Conservation (phyloP, 768 basidiomycete genomes). For the Serendipita sp. region DNA sequence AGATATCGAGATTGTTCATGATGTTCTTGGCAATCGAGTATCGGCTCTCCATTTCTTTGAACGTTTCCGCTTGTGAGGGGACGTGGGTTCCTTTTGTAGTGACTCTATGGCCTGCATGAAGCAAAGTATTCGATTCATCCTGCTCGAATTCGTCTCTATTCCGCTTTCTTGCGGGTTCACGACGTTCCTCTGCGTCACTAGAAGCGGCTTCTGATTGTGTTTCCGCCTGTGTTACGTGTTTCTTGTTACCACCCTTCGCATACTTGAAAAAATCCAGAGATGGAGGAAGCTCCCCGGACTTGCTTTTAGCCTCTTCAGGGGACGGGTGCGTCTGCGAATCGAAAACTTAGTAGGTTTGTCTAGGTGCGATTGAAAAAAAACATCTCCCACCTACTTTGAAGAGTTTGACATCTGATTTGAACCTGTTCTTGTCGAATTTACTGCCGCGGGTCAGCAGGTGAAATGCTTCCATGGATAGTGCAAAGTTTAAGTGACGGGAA, state of each 20-base stretch:
- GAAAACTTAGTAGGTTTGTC: constrained; percentile 1
- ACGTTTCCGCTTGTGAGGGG: constrained; percentile 41
- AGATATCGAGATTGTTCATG: constrained; percentile 43
- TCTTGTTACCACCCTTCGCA: constrained; percentile 31
- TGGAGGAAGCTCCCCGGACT: constrained; percentile 32
- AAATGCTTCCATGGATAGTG: constrained; percentile 64
- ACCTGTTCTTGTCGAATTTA: constrained; percentile 63
- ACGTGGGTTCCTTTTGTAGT: constrained; percentile 57
- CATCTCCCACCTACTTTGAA: constrained; percentile 38
- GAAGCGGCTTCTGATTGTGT: constrained; percentile 13
- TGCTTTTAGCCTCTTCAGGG: constrained; percentile 4
- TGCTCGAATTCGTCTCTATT: constrained; percentile 12
- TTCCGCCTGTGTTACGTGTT: constrained; percentile 20
- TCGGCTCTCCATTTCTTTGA: constrained; percentile 41
- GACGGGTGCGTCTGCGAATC: not conserved
- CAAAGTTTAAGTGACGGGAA: not conserved
- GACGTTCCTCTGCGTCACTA: constrained; percentile 15
- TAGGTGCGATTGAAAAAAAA: constrained; percentile 11
- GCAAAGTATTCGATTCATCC: constrained; percentile 14
- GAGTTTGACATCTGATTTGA: constrained; percentile 49
- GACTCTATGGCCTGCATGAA: constrained; percentile 41
- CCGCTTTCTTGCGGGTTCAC: constrained; percentile 13
- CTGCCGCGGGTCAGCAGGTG: constrained; percentile 81
- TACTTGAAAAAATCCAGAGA: constrained; percentile 92
- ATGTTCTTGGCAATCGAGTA: constrained; percentile 46